Evolutionary conservation across 179 eudicot species (phyloP).

Genomic region (Drosera spatulata): DNA sequence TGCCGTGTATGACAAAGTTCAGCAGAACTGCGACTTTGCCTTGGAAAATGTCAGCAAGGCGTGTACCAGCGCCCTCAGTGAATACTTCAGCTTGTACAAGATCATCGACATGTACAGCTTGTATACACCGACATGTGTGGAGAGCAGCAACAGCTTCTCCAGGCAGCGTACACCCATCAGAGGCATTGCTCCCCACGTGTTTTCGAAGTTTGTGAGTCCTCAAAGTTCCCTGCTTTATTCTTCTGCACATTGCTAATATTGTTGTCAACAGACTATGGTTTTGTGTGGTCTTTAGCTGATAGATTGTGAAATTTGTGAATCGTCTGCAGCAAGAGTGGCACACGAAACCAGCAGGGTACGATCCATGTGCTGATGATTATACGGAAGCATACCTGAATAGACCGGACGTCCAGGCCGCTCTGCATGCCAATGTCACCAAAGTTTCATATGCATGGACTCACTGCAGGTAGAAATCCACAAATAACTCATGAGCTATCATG

Average conservation of each 20-base stretch:
- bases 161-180: constrained; percentile 12
- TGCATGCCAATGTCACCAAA: constrained; percentile 79
- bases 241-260: no score
- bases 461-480: constrained; percentile 37
- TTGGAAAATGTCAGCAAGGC: constrained; percentile 3
- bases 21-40: constrained; percentile 47
- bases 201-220: constrained; percentile 53
- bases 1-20: constrained; percentile 29
- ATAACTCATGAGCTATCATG: no score
- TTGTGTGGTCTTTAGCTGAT: background rate
- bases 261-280: background rate
- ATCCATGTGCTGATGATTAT: constrained; percentile 58
- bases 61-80: constrained; percentile 29
- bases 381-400: constrained; percentile 59
- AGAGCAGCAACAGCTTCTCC: constrained; percentile 1
- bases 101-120: constrained; percentile 89
- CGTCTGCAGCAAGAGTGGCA: constrained; percentile 32
- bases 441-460: constrained; percentile 74
- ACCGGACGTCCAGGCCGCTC: constrained; percentile 66
- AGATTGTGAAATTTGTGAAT: background rate
- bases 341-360: constrained; percentile 54
- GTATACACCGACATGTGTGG: constrained; percentile 48
- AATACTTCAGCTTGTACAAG: constrained; percentile 55
- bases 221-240: background rate
- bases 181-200: constrained; percentile 39